Evolutionary conservation across 345 rosid species (phyloP).

Genomic region (Leavenworthia alabamica): DNA sequence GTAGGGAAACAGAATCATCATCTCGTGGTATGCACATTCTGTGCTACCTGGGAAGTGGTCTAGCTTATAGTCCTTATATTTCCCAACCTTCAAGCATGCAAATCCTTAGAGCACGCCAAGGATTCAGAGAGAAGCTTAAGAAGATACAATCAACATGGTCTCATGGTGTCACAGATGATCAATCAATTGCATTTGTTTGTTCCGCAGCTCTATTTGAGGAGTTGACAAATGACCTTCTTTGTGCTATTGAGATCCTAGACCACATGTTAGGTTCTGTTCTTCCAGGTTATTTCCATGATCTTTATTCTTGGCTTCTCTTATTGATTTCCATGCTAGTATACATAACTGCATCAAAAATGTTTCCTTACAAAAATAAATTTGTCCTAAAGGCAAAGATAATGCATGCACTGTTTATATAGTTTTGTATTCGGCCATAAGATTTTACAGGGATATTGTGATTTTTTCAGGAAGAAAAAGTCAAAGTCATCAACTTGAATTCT

Average conservation of each 20-base stretch:
- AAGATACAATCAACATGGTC: conserved; percentile 57
- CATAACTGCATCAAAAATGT: conserved; percentile 2
- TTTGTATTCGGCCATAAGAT: background rate
- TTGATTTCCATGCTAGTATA: conserved; percentile 1
- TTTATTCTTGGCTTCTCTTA: background rate
- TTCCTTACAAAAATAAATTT: background rate
- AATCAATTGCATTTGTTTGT: conserved; percentile 64
- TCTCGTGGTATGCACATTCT: conserved; percentile 68
- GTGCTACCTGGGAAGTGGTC: conserved; percentile 72
- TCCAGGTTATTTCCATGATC: conserved; percentile 55
- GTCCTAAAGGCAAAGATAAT: background rate
- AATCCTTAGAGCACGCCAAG: conserved; percentile 83
- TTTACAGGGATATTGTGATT: conserved; percentile 8
- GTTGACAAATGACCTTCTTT: conserved; percentile 55
- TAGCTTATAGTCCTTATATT: conserved; percentile 51
- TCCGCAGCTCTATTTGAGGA: conserved; percentile 87
- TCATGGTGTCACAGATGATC: conserved; percentile 63
- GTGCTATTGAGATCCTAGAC: conserved; percentile 57
- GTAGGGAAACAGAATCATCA: conserved; percentile 44
- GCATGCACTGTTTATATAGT: background rate
- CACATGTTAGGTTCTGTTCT: conserved; percentile 67
- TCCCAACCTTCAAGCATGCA: conserved; percentile 67
- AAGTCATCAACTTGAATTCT: conserved; percentile 60
- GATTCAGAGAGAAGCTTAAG: conserved; percentile 64
- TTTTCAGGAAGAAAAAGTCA: conserved; percentile 67